Percentiles rank a stretch among this genome's conserved stretches.
These are phyloP conservation scores for Acanthamoeba lenticulata DNA, from an alignment of 208 protist species.

Conservation along the genomic window DNA sequence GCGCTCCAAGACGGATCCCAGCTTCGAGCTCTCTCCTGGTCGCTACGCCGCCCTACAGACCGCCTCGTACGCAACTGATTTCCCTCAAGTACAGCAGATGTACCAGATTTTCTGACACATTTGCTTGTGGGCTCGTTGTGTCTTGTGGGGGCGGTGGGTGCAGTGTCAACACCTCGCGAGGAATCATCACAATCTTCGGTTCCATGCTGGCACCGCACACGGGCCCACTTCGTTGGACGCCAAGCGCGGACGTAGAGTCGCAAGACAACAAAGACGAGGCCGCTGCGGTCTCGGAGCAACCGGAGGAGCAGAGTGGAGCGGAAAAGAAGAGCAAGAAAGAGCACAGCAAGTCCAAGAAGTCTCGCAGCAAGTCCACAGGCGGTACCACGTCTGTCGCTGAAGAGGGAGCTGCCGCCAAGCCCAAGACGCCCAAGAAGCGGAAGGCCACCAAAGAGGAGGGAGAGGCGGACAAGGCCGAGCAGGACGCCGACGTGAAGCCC, in stretches of 20 bases:
- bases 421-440: not conserved
- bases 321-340: not conserved
- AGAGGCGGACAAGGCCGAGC: not conserved
- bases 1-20: not conserved
- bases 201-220: not conserved
- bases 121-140: not conserved
- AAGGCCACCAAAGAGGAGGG: not conserved
- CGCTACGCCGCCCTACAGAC: not conserved
- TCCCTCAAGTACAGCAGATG: too few species aligned
- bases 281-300: not conserved
- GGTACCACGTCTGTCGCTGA: not conserved
- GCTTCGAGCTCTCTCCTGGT: not conserved
- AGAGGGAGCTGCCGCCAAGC: not conserved
- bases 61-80: not conserved
- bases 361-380: too few species aligned
- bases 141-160: not conserved
- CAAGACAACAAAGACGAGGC: not conserved
- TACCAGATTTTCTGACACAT: too few species aligned
- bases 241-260: not conserved
- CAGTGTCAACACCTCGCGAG: not conserved
- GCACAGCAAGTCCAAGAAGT: not conserved
- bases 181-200: constrained; percentile 30
- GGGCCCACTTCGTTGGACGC: not conserved
- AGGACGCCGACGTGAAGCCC: not conserved
- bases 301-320: not conserved